Conservation (phyloP, 768 basidiomycete species). For the Boletus barrowsii region DNA sequence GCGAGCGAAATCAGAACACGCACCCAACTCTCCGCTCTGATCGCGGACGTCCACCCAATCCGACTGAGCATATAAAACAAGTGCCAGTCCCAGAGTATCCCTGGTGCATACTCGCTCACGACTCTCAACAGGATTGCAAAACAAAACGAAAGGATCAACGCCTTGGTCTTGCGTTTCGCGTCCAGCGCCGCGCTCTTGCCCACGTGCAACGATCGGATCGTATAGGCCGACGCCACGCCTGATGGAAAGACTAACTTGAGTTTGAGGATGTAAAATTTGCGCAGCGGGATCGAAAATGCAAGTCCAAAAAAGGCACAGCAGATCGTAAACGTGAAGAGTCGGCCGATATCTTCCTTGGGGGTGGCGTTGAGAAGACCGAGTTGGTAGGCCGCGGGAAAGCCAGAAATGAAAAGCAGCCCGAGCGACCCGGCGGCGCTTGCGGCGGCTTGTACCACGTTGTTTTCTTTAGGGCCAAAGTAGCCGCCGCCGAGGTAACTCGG, state of each 20-base stretch:
- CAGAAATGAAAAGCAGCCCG: constrained; percentile 58
- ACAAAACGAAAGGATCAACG: constrained; percentile 45
- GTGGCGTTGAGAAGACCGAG: constrained; percentile 44
- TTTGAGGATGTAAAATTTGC: constrained; percentile 59
- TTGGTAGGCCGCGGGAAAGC: constrained; percentile 59
- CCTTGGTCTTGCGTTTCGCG: constrained; percentile 55
- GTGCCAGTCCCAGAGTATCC: constrained; percentile 63
- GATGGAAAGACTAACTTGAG: constrained; percentile 65
- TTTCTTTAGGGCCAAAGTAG: constrained; percentile 63
- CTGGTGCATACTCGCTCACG: constrained; percentile 55
- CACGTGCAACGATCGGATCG: constrained; percentile 58
- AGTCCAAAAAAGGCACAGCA: constrained; percentile 59
- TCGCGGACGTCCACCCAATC: constrained; percentile 58
- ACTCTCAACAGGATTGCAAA: constrained; percentile 52
- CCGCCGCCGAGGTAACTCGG: constrained; percentile 49
- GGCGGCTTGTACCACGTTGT: constrained; percentile 27
- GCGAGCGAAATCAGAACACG: not conserved
- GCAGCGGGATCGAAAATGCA: constrained; percentile 63
- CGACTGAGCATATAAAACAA: constrained; percentile 59
- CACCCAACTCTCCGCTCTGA: constrained; percentile 59
- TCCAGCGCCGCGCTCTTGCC: constrained; percentile 46
- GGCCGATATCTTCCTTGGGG: constrained; percentile 52
- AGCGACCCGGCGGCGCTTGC: constrained; percentile 50
- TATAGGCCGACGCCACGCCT: constrained; percentile 63
- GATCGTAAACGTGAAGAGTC: constrained; percentile 52